Conservation (phyloP, 345 rosid species). For the Murraya paniculata region DNA sequence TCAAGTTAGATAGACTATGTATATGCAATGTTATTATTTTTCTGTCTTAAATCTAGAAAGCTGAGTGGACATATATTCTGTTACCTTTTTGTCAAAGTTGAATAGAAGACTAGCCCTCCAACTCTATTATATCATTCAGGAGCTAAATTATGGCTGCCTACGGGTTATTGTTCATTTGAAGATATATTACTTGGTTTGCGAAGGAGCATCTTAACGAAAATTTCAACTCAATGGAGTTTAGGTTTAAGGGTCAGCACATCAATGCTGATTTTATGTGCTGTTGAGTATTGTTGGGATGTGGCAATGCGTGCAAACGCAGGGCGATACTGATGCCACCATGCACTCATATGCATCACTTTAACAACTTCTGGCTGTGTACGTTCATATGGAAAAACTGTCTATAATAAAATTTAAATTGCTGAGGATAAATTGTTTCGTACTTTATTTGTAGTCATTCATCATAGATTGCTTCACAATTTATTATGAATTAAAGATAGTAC, state of each 20-base stretch:
- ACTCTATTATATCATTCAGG: not conserved
- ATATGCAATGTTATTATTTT: not conserved
- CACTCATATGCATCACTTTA: not conserved
- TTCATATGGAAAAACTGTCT: not conserved
- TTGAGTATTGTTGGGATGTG: not conserved
- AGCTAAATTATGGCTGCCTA: not conserved
- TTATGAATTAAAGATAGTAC: not conserved
- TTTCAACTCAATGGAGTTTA: not conserved
- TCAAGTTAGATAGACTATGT: not conserved
- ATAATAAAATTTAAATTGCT: not conserved
- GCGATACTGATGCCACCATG: not conserved
- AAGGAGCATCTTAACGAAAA: not conserved
- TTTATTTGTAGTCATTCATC: not conserved
- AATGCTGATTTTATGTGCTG: not conserved
- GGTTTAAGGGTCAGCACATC: not conserved
- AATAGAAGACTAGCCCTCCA: not conserved
- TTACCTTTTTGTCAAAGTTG: not conserved
- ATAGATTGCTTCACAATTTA: not conserved
- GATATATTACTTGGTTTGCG: not conserved
- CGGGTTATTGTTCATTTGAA: not conserved
- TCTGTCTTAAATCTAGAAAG: not conserved
- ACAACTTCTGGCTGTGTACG: not conserved
- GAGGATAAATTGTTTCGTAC: not conserved
- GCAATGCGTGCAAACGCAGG: not conserved
- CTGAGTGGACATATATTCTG: not conserved